Evolutionary conservation across 2,329 filamentous ascomycete species (phyloP), one percentile per base, ranked within the genome.

Genomic region (Penicillium paneum): DNA sequence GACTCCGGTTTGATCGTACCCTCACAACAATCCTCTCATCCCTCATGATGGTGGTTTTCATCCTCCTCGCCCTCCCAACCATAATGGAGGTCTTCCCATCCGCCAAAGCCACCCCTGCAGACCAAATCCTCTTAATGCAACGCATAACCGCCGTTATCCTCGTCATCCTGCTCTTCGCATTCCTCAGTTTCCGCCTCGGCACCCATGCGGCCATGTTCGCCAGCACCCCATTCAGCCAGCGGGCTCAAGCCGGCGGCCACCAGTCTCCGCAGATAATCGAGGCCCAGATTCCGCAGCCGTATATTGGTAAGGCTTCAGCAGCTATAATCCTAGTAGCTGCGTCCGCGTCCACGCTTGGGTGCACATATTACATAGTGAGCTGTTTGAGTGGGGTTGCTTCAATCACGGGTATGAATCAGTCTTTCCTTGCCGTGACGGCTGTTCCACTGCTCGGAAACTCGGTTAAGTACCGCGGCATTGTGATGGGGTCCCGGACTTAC

Each of bases 21-120:
- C 38, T 60, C 13, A 63, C 60, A 15, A 59, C 53, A n/a, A 53
- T 62, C 32, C 59, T 62, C 46, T 62, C 61, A 7, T 62, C 59
- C 17, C 49, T 63, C 13, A 62, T 60, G 57, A 58, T 60, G 41
- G 54, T 60, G 8, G 57, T 59, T 8, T 62, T 57, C 32, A 60
- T 62, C 13, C 47, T 60, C 3, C 49, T 63, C 35, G 51, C 59
- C 3, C 44, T 62, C 13, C 59, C 61, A 26, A 58, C 59, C 2
- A 50, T 58, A 3, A 62, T 60, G 55, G 53, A 58, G 19, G 52
- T 59, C 2, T 60, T 62, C n/a, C 49, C 55, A 3, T 62, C 61
- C 6, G 29, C 53, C 13, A 39, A 58, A 8, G 45, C 42, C 35
- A 41, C 54, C 10, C 34, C 53, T 3, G 47, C 29, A 6, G 52